Conservation (phyloP, 768 basidiomycete genomes). For the Amanita muscaria region DNA sequence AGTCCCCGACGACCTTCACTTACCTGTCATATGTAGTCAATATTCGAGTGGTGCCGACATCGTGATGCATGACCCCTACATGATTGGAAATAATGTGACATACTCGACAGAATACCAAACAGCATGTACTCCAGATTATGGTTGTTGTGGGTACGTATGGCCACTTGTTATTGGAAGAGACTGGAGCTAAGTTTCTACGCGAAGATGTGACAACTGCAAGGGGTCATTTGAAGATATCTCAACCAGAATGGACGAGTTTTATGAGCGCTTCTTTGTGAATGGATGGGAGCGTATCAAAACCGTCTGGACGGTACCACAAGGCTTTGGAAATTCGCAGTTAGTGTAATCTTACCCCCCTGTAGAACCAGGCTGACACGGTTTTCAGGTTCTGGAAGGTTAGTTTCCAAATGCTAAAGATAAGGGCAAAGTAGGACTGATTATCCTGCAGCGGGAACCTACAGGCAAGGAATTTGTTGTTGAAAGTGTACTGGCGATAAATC, state of each 20-base stretch:
- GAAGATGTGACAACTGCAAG: slow-evolving; percentile 50
- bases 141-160: slow-evolving; percentile 58
- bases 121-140: slow-evolving; percentile 53
- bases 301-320: slow-evolving; percentile 77
- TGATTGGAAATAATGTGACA: slow-evolving; percentile 53
- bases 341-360: slow-evolving; percentile 12
- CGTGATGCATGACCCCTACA: slow-evolving; percentile 60
- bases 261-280: slow-evolving; percentile 45
- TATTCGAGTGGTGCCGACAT: slow-evolving; percentile 58
- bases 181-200: slow-evolving; percentile 13
- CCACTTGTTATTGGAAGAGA: neutral
- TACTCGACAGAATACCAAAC: slow-evolving; percentile 56
- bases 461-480: slow-evolving; percentile 64
- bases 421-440: neutral
- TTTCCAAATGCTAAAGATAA: slow-evolving; percentile 16
- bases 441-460: slow-evolving; percentile 44
- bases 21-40: slow-evolving; percentile 22
- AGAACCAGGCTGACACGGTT: slow-evolving; percentile 6
- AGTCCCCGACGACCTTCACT: neutral
- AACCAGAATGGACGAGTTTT: slow-evolving; percentile 57
- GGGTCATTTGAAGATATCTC: slow-evolving; percentile 65
- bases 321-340: slow-evolving; percentile 55
- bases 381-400: slow-evolving; percentile 42
- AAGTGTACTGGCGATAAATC: slow-evolving; percentile 59
- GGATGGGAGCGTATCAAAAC: slow-evolving; percentile 64